phyloP scores from a whole-genome alignment of 495 filamentous ascomycete species.

The Tuber aestivum region DNA sequence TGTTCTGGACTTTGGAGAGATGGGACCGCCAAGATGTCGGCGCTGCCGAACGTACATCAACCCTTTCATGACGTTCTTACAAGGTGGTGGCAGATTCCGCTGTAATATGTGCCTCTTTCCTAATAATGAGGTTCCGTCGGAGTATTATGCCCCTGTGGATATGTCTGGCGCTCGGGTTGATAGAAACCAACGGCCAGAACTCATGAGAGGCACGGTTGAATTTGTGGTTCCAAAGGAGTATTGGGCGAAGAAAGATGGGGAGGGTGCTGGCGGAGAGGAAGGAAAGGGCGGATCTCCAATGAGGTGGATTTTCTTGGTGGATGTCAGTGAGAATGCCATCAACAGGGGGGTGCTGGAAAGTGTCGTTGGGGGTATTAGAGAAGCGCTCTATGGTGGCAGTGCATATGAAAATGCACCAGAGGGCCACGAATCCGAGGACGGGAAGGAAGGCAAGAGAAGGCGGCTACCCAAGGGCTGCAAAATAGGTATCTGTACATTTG shows the following conservation, averaged over 20 bases:
- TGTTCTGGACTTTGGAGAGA: conserved; percentile 89
- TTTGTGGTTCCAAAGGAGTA: conserved; percentile 97
- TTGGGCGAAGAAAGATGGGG: conserved; percentile 84
- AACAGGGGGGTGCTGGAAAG: conserved; percentile 86
- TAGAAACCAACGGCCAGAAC: conserved; percentile 79
- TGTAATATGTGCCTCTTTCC: conserved; percentile 99
- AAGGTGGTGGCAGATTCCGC: conserved; percentile 90
- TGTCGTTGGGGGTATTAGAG: conserved; percentile 81
- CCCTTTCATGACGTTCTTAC: conserved; percentile 94
- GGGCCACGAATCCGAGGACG: conserved; percentile 51
- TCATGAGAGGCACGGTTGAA: conserved; percentile 86
- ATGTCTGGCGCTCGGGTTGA: conserved; percentile 83
- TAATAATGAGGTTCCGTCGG: conserved; percentile 87
- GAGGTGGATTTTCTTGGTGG: conserved; percentile 83
- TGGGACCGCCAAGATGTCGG: conserved; percentile 84
- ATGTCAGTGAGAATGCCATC: conserved; percentile 82
- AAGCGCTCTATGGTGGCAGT: conserved; percentile 66
- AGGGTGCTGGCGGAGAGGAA: conserved; percentile 48
- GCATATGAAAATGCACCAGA: conserved; percentile 46
- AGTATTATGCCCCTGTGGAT: conserved; percentile 89
- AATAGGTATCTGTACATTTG: conserved; percentile 92
- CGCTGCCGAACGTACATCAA: conserved; percentile 97
- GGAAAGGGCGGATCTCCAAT: conserved; percentile 47
- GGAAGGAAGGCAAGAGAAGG: conserved; percentile 54
- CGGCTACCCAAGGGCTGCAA: conserved; percentile 72